Evolutionary conservation across 2,329 filamentous ascomycete genomes (phyloP), one percentile per base, ranked within the genome.

Genomic region (Talaromyces marneffei): DNA sequence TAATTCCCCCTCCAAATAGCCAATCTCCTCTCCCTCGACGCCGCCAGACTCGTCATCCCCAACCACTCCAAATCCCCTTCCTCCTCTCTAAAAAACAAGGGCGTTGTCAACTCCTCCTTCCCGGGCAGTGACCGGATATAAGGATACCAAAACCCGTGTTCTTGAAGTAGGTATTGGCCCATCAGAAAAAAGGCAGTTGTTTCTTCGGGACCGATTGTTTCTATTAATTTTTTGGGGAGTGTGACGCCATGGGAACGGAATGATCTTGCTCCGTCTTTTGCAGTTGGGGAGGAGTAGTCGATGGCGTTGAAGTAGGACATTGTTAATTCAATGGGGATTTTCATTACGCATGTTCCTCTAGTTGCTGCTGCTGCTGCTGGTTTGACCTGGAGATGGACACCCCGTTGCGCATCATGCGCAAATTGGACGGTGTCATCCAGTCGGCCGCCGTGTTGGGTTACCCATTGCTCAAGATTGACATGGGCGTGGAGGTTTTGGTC

Each of bases 81-180:
- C 0, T 82, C 78, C n/a, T 55, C 58, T 9, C 16, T n/a, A 83
- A 88, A 91, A 66, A 86, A 86, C 0, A 86, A 78, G 4, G 87
- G 85, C 14, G 88, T 80, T 0, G 76, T 78, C 77, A 88, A 82
- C 1, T 85, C 75, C 9, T 81, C 79, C 0, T 87, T 86, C 62
- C 85, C 83, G 1, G 89, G 88, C 0, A 92, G 78, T 0, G 83
- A 83, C 9, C 76, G 74, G 65, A 91, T 83, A 72, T 92, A 92
- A 1, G 85, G 82, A 70, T 78, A 80, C 89, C 89, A 92, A 66
- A 83, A 85, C 0, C 88, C 89, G 1, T 79, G 68, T 1, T 73
- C 60, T 1, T 82, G 83, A 2, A 81, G 73, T 33, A 91, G 77
- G 68, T 85, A 86, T 70, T 92, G 85, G 63, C 87, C 84, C 69